Conservation (phyloP, 2,329 filamentous ascomycete species). For the Cryphonectria parasitica region DNA sequence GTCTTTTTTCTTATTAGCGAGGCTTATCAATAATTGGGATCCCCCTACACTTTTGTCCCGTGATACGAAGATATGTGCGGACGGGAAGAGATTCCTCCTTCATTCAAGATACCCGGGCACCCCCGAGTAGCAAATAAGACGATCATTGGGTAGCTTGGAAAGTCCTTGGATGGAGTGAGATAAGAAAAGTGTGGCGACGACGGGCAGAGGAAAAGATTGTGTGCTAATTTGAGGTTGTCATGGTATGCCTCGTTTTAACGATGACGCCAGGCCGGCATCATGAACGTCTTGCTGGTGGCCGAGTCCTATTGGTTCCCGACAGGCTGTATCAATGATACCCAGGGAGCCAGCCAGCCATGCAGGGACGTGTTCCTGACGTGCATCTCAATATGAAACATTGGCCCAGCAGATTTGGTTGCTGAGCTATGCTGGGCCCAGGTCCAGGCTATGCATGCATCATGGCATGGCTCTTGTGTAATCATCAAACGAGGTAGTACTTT, state of each 20-base stretch:
- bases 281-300: not conserved
- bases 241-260: not conserved
- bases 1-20: not conserved
- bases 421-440: not conserved
- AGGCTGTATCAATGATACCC: slow-evolving; percentile 14
- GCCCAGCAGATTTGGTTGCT: not conserved
- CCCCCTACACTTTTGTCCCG: not conserved
- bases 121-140: not conserved
- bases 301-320: slow-evolving; percentile 19
- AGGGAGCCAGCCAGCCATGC: slow-evolving; percentile 12
- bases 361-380: slow-evolving; percentile 1
- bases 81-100: not conserved
- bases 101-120: not conserved
- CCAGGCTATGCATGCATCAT: not conserved
- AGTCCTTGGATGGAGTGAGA: not conserved
- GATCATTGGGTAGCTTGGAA: not conserved
- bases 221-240: slow-evolving; percentile 6
- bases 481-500: not conserved
- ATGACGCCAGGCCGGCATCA: not conserved
- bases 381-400: not conserved
- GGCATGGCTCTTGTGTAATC: not conserved
- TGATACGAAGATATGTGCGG: not conserved
- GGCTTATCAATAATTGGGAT: not conserved
- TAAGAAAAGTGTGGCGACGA: not conserved
- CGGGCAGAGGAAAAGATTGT: not conserved